A percentile compares a stretch with the other conserved stretches of the same genome.
These are phyloP conservation scores for Penicillium simplicissimum DNA, from an alignment of 495 filamentous ascomycete species.

Conservation along the genomic window DNA sequence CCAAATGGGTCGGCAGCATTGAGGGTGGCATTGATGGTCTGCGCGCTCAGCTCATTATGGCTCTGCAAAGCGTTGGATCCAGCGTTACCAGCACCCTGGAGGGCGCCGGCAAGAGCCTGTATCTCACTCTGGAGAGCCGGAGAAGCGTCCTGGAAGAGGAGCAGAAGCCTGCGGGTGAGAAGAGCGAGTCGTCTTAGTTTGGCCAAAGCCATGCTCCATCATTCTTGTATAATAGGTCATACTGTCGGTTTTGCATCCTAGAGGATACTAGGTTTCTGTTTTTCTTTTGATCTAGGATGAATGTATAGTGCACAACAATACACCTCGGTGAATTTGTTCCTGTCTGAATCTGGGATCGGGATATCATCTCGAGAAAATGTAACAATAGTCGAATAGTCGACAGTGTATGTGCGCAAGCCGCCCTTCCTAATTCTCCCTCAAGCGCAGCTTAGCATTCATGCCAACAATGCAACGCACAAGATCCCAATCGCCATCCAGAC, in stretches of 20 bases:
- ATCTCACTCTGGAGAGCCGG: constrained; percentile 80
- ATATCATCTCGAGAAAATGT: not conserved
- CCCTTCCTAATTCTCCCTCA: constrained; percentile 36
- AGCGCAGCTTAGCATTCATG: constrained; percentile 78
- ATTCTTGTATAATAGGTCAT: constrained; percentile 45
- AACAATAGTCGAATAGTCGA: not conserved
- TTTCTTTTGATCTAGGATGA: constrained; percentile 19
- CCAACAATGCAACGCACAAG: constrained; percentile 84
- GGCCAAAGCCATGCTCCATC: constrained; percentile 14
- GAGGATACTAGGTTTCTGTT: constrained; percentile 18
- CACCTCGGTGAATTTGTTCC: constrained; percentile 4
- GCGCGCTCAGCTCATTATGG: constrained; percentile 73
- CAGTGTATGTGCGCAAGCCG: not conserved
- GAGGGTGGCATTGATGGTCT: constrained; percentile 79
- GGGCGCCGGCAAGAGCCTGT: constrained; percentile 73
- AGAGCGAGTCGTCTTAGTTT: constrained; percentile 39
- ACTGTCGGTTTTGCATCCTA: constrained; percentile 22
- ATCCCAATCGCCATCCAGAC: constrained; percentile 89
- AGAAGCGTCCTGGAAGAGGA: constrained; percentile 77
- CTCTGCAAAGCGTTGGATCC: constrained; percentile 74
- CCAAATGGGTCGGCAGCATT: constrained; percentile 84
- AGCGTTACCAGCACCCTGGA: constrained; percentile 73
- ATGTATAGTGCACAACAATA: constrained; percentile 26
- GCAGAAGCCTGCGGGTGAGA: constrained; percentile 41
- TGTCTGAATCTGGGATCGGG: not conserved